Percentiles rank a stretch among this genome's conserved stretches.
Evolutionary conservation across 2,329 filamentous ascomycete genomes (phyloP).

Genomic region (Fusarium robinianum): DNA sequence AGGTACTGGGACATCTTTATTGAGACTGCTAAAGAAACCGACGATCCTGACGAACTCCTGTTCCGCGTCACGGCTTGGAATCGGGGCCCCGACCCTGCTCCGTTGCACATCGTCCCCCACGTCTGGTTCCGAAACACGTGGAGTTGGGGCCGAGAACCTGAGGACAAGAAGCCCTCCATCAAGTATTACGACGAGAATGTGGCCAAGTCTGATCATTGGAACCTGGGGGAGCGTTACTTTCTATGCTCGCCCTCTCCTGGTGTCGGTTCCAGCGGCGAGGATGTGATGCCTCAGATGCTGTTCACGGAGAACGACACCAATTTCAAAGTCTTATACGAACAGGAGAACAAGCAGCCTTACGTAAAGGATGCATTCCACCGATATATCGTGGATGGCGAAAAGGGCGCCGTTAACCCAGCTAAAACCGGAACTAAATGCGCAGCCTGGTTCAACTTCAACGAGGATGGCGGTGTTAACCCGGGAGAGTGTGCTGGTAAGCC

Average conservation of each 20-base stretch:
- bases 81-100: constrained; percentile 85
- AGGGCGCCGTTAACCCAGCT: constrained; percentile 79
- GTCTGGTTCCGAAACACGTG: constrained; percentile 98
- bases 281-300: constrained; percentile 81
- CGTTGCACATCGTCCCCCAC: constrained; percentile 90
- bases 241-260: constrained; percentile 89
- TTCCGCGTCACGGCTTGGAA: constrained; percentile 98
- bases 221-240: constrained; percentile 80
- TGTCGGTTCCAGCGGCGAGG: constrained; percentile 74
- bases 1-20: constrained; percentile 98
- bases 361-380: constrained; percentile 96
- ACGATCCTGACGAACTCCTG: constrained; percentile 86
- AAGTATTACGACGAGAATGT: constrained; percentile 66
- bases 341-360: constrained; percentile 78
- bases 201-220: constrained; percentile 77
- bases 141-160: constrained; percentile 84
- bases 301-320: constrained; percentile 98
- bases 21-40: constrained; percentile 91
- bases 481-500: constrained; percentile 84
- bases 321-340: constrained; percentile 73
- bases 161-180: constrained; percentile 80
- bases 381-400: constrained; percentile 80
- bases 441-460: constrained; percentile 91
- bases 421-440: constrained; percentile 84
- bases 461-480: constrained; percentile 82